Conservation (phyloP, 768 basidiomycete species). For the Naganishia onofrii region DNA sequence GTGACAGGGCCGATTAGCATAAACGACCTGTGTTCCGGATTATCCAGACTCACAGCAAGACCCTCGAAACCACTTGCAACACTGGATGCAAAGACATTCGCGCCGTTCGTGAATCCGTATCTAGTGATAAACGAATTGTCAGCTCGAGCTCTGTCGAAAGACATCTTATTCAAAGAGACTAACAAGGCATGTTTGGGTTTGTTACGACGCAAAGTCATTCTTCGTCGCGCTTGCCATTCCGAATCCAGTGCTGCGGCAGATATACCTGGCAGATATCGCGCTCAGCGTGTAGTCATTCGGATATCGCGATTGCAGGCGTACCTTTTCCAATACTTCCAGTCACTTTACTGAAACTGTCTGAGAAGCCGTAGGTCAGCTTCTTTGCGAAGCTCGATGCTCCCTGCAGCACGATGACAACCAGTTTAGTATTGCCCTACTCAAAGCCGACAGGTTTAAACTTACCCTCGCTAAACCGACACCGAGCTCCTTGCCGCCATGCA, state of each 20-base stretch:
- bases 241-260: slow-evolving; percentile 96
- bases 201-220: slow-evolving; percentile 86
- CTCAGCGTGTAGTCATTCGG: not conserved
- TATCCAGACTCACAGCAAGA: slow-evolving; percentile 64
- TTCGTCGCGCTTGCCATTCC: slow-evolving; percentile 85
- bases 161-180: slow-evolving; percentile 43
- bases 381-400: slow-evolving; percentile 98
- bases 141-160: not conserved
- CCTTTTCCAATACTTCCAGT: slow-evolving; percentile 97
- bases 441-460: slow-evolving; percentile 28
- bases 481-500: slow-evolving; percentile 91
- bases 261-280: slow-evolving; percentile 56
- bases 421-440: not conserved
- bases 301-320: slow-evolving; percentile 40
- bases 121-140: slow-evolving; percentile 52
- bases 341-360: slow-evolving; percentile 95
- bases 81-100: slow-evolving; percentile 88
- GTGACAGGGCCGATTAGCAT: slow-evolving; percentile 2
- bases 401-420: slow-evolving; percentile 54
- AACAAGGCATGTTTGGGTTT: slow-evolving; percentile 93
- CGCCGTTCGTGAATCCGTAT: slow-evolving; percentile 93
- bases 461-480: slow-evolving; percentile 94
- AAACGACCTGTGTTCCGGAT: not conserved
- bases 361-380: slow-evolving; percentile 95
- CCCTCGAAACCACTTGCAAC: slow-evolving; percentile 95